phyloP scores from a whole-genome alignment of 768 basidiomycete species.

The Lactarius indigo region DNA sequence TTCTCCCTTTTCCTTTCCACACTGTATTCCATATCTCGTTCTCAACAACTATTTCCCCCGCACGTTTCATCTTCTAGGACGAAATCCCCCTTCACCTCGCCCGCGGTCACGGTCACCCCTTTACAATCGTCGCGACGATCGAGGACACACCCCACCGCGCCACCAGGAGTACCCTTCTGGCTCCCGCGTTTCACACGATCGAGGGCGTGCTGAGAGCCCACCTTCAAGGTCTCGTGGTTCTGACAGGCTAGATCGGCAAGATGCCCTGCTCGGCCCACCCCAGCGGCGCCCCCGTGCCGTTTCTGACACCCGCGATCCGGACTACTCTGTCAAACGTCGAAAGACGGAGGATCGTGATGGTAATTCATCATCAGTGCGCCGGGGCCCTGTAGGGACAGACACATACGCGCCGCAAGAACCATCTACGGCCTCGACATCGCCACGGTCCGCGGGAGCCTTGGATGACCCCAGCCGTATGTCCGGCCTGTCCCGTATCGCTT shows the following conservation, averaged over 20 bases:
- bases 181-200: constrained; percentile 11
- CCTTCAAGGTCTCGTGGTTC: constrained; percentile 13
- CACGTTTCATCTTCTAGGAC: constrained; percentile 28
- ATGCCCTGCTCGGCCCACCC: constrained; percentile 17
- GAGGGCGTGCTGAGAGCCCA: constrained; percentile 20
- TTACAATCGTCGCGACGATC: constrained; percentile 17
- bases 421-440: constrained; percentile 21
- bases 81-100: constrained; percentile 25
- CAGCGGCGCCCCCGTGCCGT: constrained; percentile 19
- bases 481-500: constrained; percentile 17
- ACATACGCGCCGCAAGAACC: constrained; percentile 10
- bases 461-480: constrained; percentile 25
- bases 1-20: constrained; percentile 25
- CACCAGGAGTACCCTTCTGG: constrained; percentile 17
- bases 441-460: constrained; percentile 15
- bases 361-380: constrained; percentile 11
- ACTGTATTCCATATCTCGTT: constrained; percentile 21
- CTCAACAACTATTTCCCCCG: constrained; percentile 25
- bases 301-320: constrained; percentile 16
- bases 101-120: constrained; percentile 20
- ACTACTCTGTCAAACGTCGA: constrained; percentile 22
- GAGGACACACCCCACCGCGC: constrained; percentile 18
- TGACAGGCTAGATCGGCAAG: constrained; percentile 12
- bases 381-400: constrained; percentile 16
- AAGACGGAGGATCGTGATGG: constrained; percentile 18